Evolutionary conservation across 208 protist species (phyloP), one percentile per base, ranked within the genome.

Genomic region (Leishmania major): DNA sequence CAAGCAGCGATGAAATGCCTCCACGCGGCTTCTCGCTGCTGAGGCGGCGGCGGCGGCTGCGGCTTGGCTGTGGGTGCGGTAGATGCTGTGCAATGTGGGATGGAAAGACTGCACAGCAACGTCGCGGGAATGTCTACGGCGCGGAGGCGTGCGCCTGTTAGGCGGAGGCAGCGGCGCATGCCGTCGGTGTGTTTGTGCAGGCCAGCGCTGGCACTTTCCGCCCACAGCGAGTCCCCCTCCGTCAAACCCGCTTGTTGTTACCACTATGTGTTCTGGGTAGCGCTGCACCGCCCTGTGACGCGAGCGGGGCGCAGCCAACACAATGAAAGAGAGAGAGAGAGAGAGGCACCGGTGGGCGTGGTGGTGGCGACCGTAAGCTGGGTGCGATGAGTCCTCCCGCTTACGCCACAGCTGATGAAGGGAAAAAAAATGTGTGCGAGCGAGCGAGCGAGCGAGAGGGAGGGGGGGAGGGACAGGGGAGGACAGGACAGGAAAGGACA

Each of bases 11-110:
- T 31, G 47, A 89, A 89, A 37, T 53, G 40, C 62, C n/a, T 25
- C 86, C 86, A 89, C n/a, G 78, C 86, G 11, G 31, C 66, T 17
- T 77, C 47, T 2, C 75, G 79, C 49, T 49, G 70, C 51, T 1
- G 51, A 11, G 17, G 51, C 51, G 4, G 51, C 51, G 0, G 51
- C 51, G 19, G 51, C 51, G 6, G 51, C 49, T 57, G 70, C 17
- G 55, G 62, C n/a, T 62, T 51, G 2, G 49, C 51, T 31, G 72
- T 19, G 5, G 47, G 17, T 6, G 51, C 35, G 35, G 25, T 59
- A 11, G 72, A 77, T 17, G 35, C 72, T 3, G 51, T 37, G 15
- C 72, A 28, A 62, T 62, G 51, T 47, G 72, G 51, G 13, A 59
- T 43, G 51, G n/a, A 37, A 11, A 77, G 31, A n/a, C 72, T 25